phyloP scores from a whole-genome alignment of 768 basidiomycete genomes.

The Tylopilus intermedius region DNA sequence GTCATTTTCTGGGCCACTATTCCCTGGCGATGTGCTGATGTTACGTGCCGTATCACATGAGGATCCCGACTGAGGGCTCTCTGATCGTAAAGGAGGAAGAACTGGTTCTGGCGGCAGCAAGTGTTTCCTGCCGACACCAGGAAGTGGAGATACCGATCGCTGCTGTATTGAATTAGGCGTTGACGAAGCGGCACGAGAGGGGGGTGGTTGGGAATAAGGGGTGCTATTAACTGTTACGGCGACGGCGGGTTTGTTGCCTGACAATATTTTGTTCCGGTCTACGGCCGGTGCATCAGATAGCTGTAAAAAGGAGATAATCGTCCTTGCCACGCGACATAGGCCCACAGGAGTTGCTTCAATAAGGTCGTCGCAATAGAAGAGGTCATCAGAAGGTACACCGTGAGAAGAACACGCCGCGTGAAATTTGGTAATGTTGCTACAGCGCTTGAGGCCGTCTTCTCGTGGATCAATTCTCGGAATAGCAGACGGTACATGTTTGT shows the following conservation, averaged over 20 bases:
- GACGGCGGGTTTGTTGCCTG: constrained; percentile 27
- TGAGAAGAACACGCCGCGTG: constrained; percentile 68
- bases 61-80: constrained; percentile 49
- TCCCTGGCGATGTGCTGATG: constrained; percentile 12
- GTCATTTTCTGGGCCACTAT: constrained; percentile 31
- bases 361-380: constrained; percentile 67
- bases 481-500: constrained; percentile 62
- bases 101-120: constrained; percentile 47
- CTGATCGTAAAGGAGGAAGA: constrained; percentile 50
- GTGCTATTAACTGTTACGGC: constrained; percentile 32
- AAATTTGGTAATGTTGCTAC: constrained; percentile 73
- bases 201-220: constrained; percentile 25
- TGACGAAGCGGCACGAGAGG: constrained; percentile 50
- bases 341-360: constrained; percentile 55
- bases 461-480: constrained; percentile 60
- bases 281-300: constrained; percentile 52
- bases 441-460: constrained; percentile 61
- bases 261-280: constrained; percentile 43
- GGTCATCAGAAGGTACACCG: constrained; percentile 56
- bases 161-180: constrained; percentile 53
- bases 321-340: constrained; percentile 66
- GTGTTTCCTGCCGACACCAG: constrained; percentile 36
- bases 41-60: constrained; percentile 31
- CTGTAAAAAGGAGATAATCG: constrained; percentile 65
- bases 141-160: constrained; percentile 36